Conservation (phyloP, 208 protist species). For the Acanthamoeba royreba region DNA sequence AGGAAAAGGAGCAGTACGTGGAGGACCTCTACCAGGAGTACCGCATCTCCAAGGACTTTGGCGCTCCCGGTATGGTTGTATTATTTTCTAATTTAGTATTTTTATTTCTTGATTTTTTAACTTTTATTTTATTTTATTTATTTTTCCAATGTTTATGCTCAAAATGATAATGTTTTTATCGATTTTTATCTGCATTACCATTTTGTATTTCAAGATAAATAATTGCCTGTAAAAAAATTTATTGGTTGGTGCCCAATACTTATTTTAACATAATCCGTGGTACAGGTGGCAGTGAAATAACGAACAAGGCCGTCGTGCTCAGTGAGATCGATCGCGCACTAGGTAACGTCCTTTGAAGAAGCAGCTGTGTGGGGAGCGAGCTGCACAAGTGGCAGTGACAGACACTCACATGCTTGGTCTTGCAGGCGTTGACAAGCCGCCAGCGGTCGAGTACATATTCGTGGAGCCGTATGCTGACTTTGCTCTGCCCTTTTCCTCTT, state of each 20-base stretch:
- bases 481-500: not conserved
- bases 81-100: no score
- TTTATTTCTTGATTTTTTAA: no score
- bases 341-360: not conserved
- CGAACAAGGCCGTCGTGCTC: not conserved
- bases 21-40: not conserved
- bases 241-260: no score
- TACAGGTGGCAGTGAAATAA: not conserved
- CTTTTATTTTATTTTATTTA: no score
- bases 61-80: not conserved
- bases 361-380: no score
- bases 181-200: no score
- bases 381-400: not conserved
- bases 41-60: not conserved
- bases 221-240: no score
- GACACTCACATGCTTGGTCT: no score
- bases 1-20: not conserved
- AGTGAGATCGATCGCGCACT: not conserved
- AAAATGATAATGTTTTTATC: no score
- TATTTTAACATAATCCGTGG: not conserved
- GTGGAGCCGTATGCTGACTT: conserved; percentile 37
- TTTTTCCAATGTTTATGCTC: not conserved
- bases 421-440: conserved; percentile 18
- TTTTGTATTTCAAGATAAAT: no score
- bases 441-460: conserved; percentile 41